These are phyloP conservation scores for Stemphylium vesicarium DNA, from an alignment of 2,329 filamentous ascomycete genomes.

Conservation along the genomic window DNA sequence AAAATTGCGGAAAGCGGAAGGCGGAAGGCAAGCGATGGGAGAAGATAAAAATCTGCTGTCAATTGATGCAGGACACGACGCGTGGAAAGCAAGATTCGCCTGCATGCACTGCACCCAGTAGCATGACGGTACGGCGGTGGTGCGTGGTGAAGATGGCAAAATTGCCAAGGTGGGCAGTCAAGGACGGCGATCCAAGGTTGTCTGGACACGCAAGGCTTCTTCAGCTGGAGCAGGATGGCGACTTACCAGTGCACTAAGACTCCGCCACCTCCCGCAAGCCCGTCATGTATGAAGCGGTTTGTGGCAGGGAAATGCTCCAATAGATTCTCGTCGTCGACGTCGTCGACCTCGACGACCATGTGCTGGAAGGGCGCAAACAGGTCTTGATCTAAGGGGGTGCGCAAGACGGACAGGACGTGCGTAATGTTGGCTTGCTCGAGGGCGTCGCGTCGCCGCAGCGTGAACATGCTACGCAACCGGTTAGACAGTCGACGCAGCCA, in stretches of 20 bases:
- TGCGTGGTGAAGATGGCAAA: slow-evolving; percentile 41
- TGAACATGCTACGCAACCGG: slow-evolving; percentile 70
- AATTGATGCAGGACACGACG: slow-evolving; percentile 31
- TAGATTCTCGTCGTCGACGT: slow-evolving; percentile 87
- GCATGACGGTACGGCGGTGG: slow-evolving; percentile 5
- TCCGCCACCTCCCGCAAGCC: slow-evolving; percentile 65
- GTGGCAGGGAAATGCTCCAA: slow-evolving; percentile 79
- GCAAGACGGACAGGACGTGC: slow-evolving; percentile 85
- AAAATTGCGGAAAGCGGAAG: slow-evolving; percentile 26
- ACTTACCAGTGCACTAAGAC: slow-evolving; percentile 76
- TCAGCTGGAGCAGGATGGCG: slow-evolving; percentile 44
- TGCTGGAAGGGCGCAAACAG: slow-evolving; percentile 71
- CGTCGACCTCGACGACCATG: slow-evolving; percentile 83
- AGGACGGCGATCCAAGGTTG: slow-evolving; percentile 35
- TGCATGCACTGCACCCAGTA: slow-evolving; percentile 17
- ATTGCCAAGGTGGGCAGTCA: slow-evolving; percentile 40
- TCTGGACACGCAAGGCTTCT: slow-evolving; percentile 32
- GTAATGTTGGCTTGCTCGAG: slow-evolving; percentile 79
- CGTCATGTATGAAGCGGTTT: slow-evolving; percentile 83
- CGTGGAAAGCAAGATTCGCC: slow-evolving; percentile 25
- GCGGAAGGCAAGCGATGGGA: slow-evolving; percentile 21
- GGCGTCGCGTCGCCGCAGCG: slow-evolving; percentile 72
- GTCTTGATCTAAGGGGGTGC: slow-evolving; percentile 63
- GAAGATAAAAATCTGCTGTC: slow-evolving; percentile 17
- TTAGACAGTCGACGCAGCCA: slow-evolving; percentile 27